A percentile compares a stretch with the other conserved stretches of the same genome.
Conservation (phyloP, 352 stramenopile genomes). For the Phytophthora fragariae region DNA sequence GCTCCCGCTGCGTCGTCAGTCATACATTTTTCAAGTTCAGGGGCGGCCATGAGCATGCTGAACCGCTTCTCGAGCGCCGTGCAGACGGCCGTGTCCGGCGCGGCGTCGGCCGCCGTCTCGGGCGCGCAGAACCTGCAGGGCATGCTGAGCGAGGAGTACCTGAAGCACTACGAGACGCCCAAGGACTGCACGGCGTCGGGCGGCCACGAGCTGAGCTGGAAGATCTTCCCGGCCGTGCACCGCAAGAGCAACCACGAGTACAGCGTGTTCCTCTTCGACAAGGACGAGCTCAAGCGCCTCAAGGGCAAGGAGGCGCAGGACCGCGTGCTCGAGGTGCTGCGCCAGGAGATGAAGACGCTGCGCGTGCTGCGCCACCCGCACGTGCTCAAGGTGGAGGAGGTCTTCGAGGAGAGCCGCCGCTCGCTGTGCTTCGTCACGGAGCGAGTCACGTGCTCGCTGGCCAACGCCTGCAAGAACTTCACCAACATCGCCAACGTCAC, state of each 20-base stretch:
- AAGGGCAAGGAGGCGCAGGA: constrained; percentile 90
- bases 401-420: constrained; percentile 88
- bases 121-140: constrained; percentile 62
- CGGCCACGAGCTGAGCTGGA: constrained; percentile 80
- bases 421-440: constrained; percentile 92
- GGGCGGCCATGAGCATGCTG: constrained; percentile 59
- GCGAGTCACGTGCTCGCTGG: constrained; percentile 89
- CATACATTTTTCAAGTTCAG: neutral
- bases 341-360: constrained; percentile 90
- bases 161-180: constrained; percentile 87
- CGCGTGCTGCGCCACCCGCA: constrained; percentile 87
- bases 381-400: constrained; percentile 92
- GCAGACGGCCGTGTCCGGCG: constrained; percentile 60
- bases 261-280: constrained; percentile 90
- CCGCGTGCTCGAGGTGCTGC: constrained; percentile 86
- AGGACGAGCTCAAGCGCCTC: constrained; percentile 84
- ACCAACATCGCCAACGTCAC: constrained; percentile 87
- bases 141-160: constrained; percentile 86
- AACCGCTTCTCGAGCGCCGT: constrained; percentile 84
- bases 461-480: constrained; percentile 92
- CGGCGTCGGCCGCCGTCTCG: constrained; percentile 50
- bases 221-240: constrained; percentile 39
- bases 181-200: constrained; percentile 87
- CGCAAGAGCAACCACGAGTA: constrained; percentile 83
- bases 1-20: neutral